phyloP scores from a whole-genome alignment of 208 protist species.

The Wallacemonas rigidus region DNA sequence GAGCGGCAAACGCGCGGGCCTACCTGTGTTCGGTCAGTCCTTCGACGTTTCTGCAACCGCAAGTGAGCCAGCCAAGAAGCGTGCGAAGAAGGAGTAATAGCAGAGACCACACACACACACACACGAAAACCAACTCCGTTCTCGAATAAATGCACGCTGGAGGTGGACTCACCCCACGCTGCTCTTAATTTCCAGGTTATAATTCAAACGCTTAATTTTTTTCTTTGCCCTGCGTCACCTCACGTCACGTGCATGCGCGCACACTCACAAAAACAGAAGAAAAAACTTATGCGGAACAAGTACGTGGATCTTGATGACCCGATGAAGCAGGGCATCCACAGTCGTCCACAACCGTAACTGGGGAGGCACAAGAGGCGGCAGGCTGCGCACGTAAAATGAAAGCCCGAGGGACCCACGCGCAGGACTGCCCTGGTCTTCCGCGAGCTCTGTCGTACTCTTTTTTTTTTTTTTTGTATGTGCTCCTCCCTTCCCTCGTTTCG shows the following conservation, averaged over 20 bases:
- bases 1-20: constrained; percentile 59
- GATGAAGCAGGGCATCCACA: background rate
- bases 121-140: background rate
- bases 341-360: too few species aligned
- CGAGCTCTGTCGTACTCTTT: background rate
- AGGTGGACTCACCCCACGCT: background rate
- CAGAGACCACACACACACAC: background rate
- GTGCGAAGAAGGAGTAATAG: constrained; percentile 12
- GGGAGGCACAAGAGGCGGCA: too few species aligned
- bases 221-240: background rate
- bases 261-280: background rate
- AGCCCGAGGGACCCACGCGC: too few species aligned
- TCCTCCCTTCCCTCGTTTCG: constrained; percentile 9
- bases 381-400: too few species aligned
- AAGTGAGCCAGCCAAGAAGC: background rate
- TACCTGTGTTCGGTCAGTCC: constrained; percentile 73
- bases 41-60: constrained; percentile 45
- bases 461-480: constrained; percentile 19
- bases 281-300: background rate
- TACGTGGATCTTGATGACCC: background rate
- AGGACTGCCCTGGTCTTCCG: too few species aligned
- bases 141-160: background rate
- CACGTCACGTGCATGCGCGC: background rate
- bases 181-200: background rate
- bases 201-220: constrained; percentile 10